Evolutionary conservation across 2,329 filamentous ascomycete species (phyloP).

Genomic region (Curvularia sp.): DNA sequence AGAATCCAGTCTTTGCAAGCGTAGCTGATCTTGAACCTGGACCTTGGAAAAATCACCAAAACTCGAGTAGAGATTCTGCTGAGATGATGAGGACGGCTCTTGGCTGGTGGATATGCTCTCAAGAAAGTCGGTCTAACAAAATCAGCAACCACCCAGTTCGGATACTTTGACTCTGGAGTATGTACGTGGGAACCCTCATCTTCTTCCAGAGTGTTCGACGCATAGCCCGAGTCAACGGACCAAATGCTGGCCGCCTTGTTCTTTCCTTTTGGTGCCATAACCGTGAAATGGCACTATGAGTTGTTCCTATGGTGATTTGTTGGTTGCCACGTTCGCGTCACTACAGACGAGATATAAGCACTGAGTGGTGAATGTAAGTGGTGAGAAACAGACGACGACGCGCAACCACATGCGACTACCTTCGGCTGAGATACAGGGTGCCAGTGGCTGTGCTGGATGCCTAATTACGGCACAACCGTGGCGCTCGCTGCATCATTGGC

Average conservation of each 20-base stretch:
- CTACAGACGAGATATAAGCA: background rate
- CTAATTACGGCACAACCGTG: conserved; percentile 23
- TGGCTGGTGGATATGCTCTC: conserved; percentile 6
- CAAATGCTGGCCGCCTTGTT: conserved; percentile 39
- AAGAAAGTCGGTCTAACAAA: conserved; percentile 17
- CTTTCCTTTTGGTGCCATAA: conserved; percentile 38
- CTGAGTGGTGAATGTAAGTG: conserved; percentile 11
- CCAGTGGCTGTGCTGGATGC: conserved; percentile 30
- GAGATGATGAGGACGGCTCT: background rate
- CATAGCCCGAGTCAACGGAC: conserved; percentile 48
- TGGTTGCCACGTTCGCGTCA: background rate
- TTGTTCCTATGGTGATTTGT: background rate
- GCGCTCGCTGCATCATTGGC: conserved; percentile 24
- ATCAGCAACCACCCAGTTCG: conserved; percentile 8
- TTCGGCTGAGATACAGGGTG: conserved; percentile 34
- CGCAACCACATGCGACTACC: conserved; percentile 8
- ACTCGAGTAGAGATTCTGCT: conserved; percentile 10
- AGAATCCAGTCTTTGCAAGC: conserved; percentile 13
- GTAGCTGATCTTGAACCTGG: conserved; percentile 19
- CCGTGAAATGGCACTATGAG: conserved; percentile 18
- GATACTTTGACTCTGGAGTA: background rate
- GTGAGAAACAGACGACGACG: conserved; percentile 1
- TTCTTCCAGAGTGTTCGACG: conserved; percentile 27
- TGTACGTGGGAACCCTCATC: conserved; percentile 22
- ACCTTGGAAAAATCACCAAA: conserved; percentile 20